Base-by-base conservation (phyloP, 208 protist species). In the Leishmania major region DNA sequence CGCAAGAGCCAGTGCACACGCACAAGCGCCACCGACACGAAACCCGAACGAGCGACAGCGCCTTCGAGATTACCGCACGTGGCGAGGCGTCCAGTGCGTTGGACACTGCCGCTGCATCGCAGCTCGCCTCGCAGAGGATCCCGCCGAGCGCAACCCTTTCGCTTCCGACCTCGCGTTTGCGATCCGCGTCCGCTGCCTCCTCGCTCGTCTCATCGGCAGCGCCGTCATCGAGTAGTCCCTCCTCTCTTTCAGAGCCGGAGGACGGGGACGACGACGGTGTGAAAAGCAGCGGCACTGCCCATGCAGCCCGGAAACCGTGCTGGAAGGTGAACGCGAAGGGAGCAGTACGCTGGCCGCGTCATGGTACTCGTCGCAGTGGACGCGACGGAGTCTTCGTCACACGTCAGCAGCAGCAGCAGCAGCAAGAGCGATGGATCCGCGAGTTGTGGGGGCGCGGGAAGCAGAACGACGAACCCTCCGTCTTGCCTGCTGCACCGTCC, bases 391-490 rank as follows among this genome's bases (percentile, higher is more conserved):
- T 17, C 25, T 19, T 74, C 31, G 25, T n/a, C 31, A 31, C n/a
- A 59, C n/a, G 35, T 17, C 35, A 40, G 31, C 62, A 40, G 7
- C 28, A 66, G 40, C 49, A 62, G 51, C 73, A 60, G n/a, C n/a
- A 77, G 47, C 74, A 77, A 17, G 55, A 62, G 75, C 75, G 75
- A 22, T 78, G 75, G 75, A 78, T 78, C 55, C 75, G 75, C 25
- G 75, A 47, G 51, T 22, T 78, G 22, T 78, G 75, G 75, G 75
- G 75, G 19, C 31, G 11, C 57, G 70, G 70, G 55, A 37, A 47
- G 45, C 43, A 74, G 28, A 5, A 47, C 22, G 40, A 55, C 31
- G 70, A 51, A 8, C 45, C 45, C 70, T 22, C 40, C 25, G 70
- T 28, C 70, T 19, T 37, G 11, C 45, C 28, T 8, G 19, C 70